These are phyloP conservation scores for Vaccinium macrocarpon DNA, from an alignment of 148 eudicot genomes.

Conservation along the genomic window DNA sequence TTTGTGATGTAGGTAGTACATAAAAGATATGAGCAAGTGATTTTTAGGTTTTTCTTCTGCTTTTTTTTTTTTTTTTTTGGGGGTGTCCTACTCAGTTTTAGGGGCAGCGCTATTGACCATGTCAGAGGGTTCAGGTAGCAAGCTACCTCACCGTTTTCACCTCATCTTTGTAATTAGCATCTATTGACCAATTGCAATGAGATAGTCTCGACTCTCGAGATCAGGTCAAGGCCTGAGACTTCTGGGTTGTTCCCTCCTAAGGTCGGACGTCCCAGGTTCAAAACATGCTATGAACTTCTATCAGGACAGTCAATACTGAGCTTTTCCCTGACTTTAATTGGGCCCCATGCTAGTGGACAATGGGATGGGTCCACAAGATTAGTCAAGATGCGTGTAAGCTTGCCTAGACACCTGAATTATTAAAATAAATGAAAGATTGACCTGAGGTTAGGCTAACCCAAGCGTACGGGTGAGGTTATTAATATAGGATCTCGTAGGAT, in stretches of 20 bases:
- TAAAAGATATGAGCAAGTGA: background rate
- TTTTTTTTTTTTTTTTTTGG: too few relatives aligned
- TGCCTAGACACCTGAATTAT: background rate
- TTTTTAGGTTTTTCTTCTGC: background rate
- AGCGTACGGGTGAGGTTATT: background rate
- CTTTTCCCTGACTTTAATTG: background rate
- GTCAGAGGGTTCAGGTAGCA: constrained; percentile 6
- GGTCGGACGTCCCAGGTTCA: background rate
- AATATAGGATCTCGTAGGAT: background rate
- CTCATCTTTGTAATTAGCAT: background rate
- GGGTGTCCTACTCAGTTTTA: background rate
- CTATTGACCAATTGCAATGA: background rate
- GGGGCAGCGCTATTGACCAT: background rate
- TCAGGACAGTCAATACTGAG: background rate
- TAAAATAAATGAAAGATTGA: background rate
- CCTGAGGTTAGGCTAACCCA: background rate
- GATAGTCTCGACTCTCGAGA: background rate
- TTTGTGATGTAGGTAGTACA: background rate
- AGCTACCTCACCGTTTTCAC: background rate
- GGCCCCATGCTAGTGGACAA: background rate
- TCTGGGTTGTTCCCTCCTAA: background rate
- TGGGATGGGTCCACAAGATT: background rate
- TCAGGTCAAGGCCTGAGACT: background rate
- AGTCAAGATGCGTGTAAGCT: background rate
- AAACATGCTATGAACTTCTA: background rate